Base-by-base conservation (phyloP, 2,329 filamentous ascomycete genomes). In the Xylaria arbuscula region DNA sequence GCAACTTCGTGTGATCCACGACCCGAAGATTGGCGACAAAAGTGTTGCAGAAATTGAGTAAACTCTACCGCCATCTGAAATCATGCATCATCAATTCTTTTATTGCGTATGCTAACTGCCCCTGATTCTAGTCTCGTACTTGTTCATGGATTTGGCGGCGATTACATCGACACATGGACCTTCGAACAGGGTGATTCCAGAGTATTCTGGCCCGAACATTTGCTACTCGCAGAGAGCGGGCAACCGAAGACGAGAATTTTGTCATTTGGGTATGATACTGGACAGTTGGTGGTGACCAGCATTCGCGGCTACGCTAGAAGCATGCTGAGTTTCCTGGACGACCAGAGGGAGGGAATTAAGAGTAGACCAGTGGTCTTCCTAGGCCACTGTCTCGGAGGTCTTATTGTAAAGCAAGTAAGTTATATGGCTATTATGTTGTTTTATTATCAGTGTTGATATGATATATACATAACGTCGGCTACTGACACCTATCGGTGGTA, bases 341-440 rank as follows among this genome's bases (percentile, higher is more conserved):
- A 4, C 17, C 24, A 48, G 40, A 36, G 60, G 19, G 59, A 45
- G 0, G 59, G 7, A 13, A 40, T 40, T n/a, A 19, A 47, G 28
- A 48, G 9, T n/a, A 56, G 60, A 6, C 60, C 60, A 11, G 53
- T 63, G 10, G 40, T 63, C 40, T 63, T 63, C 22, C 51, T 63
- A 10, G 60, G 60, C 28, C 60, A 63, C 15, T 63, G 60, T 22
- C 60, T 63, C 32, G 60, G 60, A 2, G 60, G 60, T 2, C 60
- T 63, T n/a, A 63, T 63, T 28, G 10, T 56, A 4, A 63, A 24
- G 28, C 60, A 63, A 36, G 60, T 48, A 56, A 63, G 50, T 6
- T 34, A 28, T 17, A 28, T 11, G 13, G 34, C 15, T 42, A 17
- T 24, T 3, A n/a, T 40, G 38, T 40, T 40, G 13, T 40, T 40